Percentiles rank a stretch among this genome's conserved stretches.
phyloP scores from a whole-genome alignment of 306 rosid species.

The Benincasa hispida region DNA sequence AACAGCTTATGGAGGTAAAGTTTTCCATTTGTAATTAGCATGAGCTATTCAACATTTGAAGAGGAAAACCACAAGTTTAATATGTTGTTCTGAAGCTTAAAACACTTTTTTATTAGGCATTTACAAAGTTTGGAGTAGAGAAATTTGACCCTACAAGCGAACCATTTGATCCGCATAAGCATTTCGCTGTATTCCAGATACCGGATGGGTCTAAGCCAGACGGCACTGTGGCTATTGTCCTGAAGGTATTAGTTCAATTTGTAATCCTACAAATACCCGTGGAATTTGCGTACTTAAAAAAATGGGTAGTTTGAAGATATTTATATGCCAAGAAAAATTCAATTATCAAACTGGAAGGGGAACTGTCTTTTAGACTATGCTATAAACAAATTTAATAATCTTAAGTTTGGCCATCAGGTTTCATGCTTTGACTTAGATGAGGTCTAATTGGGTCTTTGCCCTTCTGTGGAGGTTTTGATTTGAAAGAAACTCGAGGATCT shows the following conservation, averaged over 20 bases:
- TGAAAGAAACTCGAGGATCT: too few species aligned
- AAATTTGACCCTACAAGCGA: conserved; percentile 61
- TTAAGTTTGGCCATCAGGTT: not conserved
- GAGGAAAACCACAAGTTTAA: not conserved
- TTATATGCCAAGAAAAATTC: not conserved
- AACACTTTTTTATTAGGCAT: conserved; percentile 29
- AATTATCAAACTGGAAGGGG: not conserved
- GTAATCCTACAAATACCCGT: not conserved
- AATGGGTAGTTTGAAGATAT: not conserved
- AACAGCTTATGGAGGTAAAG: conserved; percentile 59
- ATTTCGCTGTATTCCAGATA: conserved; percentile 51
- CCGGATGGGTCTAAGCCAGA: conserved; percentile 66
- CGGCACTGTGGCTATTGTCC: conserved; percentile 52
- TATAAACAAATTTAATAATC: not conserved
- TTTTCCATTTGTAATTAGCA: not conserved
- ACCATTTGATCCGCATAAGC: conserved; percentile 77
- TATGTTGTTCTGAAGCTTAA: conserved; percentile 3
- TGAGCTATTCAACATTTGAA: not conserved
- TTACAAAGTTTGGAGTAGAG: conserved; percentile 58
- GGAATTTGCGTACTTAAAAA: not conserved
- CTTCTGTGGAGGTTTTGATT: too few species aligned
- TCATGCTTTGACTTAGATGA: too few species aligned
- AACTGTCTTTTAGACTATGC: not conserved
- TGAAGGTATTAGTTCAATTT: conserved; percentile 45
- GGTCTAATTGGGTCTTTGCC: too few species aligned